Percentiles rank a stretch among this genome's conserved stretches.
Evolutionary conservation across 2,329 filamentous ascomycete species (phyloP).

Genomic region (Exutisphaerella laricina): DNA sequence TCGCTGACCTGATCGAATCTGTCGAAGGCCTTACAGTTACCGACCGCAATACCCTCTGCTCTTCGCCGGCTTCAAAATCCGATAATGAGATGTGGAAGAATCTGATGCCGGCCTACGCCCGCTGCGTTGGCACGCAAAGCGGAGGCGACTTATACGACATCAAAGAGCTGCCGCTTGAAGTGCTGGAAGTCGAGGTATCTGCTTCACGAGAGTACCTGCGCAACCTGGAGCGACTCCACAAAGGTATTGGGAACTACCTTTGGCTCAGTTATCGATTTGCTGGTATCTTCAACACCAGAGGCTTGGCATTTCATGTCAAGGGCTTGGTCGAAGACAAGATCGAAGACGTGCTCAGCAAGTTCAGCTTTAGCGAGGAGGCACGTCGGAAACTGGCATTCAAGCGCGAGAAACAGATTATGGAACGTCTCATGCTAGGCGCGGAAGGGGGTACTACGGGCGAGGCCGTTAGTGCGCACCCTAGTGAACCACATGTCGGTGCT

Average conservation of each 20-base stretch:
- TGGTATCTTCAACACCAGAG: conserved; percentile 70
- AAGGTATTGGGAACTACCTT: conserved; percentile 74
- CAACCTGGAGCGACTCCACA: conserved; percentile 72
- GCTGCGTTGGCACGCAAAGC: conserved; percentile 61
- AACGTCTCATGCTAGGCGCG: conserved; percentile 12
- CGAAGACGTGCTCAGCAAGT: conserved; percentile 54
- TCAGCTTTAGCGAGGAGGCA: conserved; percentile 42
- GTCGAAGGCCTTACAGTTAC: conserved; percentile 60
- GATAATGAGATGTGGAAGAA: conserved; percentile 40
- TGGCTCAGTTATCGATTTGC: conserved; percentile 90
- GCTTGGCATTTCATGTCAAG: conserved; percentile 74
- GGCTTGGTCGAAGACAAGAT: conserved; percentile 70
- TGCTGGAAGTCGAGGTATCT: conserved; percentile 56
- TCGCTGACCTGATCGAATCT: conserved; percentile 70
- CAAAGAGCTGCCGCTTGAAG: conserved; percentile 62
- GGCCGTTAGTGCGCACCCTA: background rate
- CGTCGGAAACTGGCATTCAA: conserved; percentile 25
- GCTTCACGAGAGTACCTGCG: conserved; percentile 54
- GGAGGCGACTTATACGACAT: conserved; percentile 68
- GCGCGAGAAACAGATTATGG: conserved; percentile 26
- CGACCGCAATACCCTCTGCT: conserved; percentile 71
- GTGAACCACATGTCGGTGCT: conserved; percentile 13
- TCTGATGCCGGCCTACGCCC: conserved; percentile 60
- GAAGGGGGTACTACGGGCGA: conserved; percentile 9
- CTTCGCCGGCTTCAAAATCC: conserved; percentile 60